Conservation (phyloP, 116 monocot species). For the Dioscorea cayenensis region DNA sequence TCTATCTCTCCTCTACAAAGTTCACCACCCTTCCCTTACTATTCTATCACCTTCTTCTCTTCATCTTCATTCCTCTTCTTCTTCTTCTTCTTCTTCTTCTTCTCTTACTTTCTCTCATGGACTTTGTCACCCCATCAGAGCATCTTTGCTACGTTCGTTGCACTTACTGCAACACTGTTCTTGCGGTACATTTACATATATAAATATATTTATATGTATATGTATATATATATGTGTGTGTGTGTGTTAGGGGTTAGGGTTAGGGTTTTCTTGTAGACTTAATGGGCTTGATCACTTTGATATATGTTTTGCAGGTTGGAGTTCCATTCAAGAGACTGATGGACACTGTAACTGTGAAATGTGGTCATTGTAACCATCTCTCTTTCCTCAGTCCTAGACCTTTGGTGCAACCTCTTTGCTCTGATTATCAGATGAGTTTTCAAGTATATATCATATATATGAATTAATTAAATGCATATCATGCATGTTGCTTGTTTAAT, state of each 20-base stretch:
- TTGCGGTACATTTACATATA: constrained; percentile 42
- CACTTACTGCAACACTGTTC: constrained; percentile 80
- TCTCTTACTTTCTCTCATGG: constrained; percentile 19
- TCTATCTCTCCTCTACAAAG: not conserved
- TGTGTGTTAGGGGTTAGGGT: too few relatives aligned
- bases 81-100: constrained; percentile 2
- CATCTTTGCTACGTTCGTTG: constrained; percentile 76
- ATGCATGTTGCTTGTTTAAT: not conserved
- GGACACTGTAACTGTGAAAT: constrained; percentile 87
- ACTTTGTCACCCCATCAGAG: constrained; percentile 41
- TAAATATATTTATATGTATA: too few relatives aligned
- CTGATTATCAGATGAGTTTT: constrained; percentile 32
- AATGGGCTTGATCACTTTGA: too few relatives aligned
- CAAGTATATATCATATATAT: not conserved
- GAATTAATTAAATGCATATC: not conserved
- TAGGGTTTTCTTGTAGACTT: too few relatives aligned
- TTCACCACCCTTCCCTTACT: not conserved
- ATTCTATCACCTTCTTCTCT: constrained; percentile 1
- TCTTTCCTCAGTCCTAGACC: constrained; percentile 75
- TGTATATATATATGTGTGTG: too few relatives aligned
- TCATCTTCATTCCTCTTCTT: constrained; percentile 3
- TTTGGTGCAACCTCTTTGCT: constrained; percentile 27
- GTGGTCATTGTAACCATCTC: constrained; percentile 86
- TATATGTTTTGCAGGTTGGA: constrained; percentile 56
- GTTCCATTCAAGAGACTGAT: constrained; percentile 77